Evolutionary conservation across 345 rosid species (phyloP).

Genomic region (Abelmoschus esculentus): DNA sequence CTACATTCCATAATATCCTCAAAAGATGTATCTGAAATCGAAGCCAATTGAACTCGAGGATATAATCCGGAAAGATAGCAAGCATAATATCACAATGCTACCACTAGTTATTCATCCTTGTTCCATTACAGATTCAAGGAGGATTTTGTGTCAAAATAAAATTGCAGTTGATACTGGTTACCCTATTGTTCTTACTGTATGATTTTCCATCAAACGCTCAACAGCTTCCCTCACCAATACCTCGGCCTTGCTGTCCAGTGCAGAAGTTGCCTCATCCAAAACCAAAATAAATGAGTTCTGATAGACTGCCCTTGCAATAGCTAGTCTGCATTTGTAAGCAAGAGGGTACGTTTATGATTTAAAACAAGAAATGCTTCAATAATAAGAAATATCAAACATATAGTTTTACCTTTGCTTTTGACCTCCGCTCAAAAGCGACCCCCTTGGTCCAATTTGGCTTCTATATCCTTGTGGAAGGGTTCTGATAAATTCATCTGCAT

Average conservation of each 20-base stretch:
- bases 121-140: neutral
- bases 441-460: constrained; percentile 78
- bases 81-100: neutral
- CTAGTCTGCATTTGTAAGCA: constrained; percentile 47
- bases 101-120: neutral
- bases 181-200: constrained; percentile 45
- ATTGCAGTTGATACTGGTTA: neutral
- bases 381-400: neutral
- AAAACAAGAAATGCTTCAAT: neutral
- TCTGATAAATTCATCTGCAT: constrained; percentile 84
- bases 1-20: neutral
- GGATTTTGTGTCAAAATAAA: neutral
- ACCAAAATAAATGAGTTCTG: constrained; percentile 71
- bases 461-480: constrained; percentile 68
- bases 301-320: constrained; percentile 89
- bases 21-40: neutral
- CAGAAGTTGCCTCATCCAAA: constrained; percentile 98
- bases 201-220: constrained; percentile 64
- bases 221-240: constrained; percentile 79
- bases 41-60: neutral
- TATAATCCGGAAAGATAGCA: neutral
- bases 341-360: neutral
- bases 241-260: constrained; percentile 87
- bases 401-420: constrained; percentile 77
- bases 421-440: constrained; percentile 88